phyloP scores from a whole-genome alignment of 108 stramenopile species.

The Schizochytrium sp. region DNA sequence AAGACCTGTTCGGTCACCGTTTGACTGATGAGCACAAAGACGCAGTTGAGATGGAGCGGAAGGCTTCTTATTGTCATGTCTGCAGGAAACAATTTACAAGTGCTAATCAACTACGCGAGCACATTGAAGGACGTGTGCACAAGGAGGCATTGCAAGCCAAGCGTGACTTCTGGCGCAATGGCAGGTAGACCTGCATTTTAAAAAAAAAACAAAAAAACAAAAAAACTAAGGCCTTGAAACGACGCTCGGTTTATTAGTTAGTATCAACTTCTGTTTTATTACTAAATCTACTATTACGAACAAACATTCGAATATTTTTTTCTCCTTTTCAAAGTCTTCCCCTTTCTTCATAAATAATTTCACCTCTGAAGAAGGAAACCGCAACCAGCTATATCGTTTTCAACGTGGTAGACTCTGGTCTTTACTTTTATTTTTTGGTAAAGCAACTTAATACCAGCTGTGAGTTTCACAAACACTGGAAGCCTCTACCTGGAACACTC shows the following conservation, averaged over 20 bases:
- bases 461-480: too few relatives aligned
- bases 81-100: constrained; percentile 33
- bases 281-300: too few relatives aligned
- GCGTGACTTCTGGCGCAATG: not conserved
- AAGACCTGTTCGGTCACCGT: constrained; percentile 51
- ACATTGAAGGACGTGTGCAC: constrained; percentile 6
- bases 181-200: not conserved
- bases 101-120: constrained; percentile 16
- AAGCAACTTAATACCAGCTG: too few relatives aligned
- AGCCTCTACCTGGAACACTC: too few relatives aligned
- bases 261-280: not conserved
- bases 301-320: too few relatives aligned
- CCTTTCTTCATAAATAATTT: too few relatives aligned
- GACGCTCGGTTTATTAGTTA: not conserved
- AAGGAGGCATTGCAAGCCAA: constrained; percentile 4
- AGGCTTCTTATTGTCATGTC: constrained; percentile 47
- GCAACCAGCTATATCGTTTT: too few relatives aligned
- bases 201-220: not conserved
- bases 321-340: too few relatives aligned
- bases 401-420: too few relatives aligned
- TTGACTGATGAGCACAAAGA: constrained; percentile 34
- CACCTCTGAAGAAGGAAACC: too few relatives aligned
- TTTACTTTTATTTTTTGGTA: too few relatives aligned
- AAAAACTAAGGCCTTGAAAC: not conserved
- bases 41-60: constrained; percentile 22